A percentile compares a stretch with the other conserved stretches of the same genome.
Conservation (phyloP, 768 basidiomycete genomes). For the Amanita muscaria region DNA sequence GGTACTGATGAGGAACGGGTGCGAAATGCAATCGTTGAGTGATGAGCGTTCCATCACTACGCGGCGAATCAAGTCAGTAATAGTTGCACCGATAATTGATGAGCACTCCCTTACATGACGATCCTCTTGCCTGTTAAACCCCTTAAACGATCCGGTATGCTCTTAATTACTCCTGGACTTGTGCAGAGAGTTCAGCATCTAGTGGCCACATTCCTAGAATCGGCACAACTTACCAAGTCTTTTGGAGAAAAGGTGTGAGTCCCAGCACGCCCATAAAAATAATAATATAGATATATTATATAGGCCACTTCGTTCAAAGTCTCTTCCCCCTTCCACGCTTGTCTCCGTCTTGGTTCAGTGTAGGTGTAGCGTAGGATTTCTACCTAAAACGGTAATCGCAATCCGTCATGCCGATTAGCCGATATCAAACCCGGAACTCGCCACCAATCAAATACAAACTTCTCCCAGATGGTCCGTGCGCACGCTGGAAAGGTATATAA, state of each 20-base stretch:
- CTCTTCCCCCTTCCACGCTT: too few species aligned
- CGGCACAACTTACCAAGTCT: slow-evolving; percentile 40
- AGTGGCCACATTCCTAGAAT: not conserved
- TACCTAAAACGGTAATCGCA: not conserved
- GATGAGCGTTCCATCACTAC: slow-evolving; percentile 81
- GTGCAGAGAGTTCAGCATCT: not conserved
- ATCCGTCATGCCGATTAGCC: too few species aligned
- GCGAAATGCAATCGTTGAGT: slow-evolving; percentile 78
- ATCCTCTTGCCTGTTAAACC: slow-evolving; percentile 58
- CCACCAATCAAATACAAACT: too few species aligned
- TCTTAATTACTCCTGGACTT: slow-evolving; percentile 59
- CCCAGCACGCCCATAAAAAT: slow-evolving; percentile 66
- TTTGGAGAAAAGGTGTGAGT: slow-evolving; percentile 60
- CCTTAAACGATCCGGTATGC: slow-evolving; percentile 54
- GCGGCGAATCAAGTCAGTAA: slow-evolving; percentile 5
- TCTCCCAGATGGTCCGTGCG: slow-evolving; percentile 13
- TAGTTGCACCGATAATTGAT: slow-evolving; percentile 4
- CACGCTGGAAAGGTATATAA: slow-evolving; percentile 3
- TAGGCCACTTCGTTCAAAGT: too few species aligned
- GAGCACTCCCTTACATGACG: slow-evolving; percentile 50
- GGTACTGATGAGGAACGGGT: slow-evolving; percentile 48
- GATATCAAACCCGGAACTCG: too few species aligned
- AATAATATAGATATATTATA: too few species aligned
- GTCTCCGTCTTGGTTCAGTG: too few species aligned
- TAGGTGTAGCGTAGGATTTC: not conserved